Evolutionary conservation across 2,329 filamentous ascomycete genomes (phyloP).

Genomic region (Stenocarpella maydis): DNA sequence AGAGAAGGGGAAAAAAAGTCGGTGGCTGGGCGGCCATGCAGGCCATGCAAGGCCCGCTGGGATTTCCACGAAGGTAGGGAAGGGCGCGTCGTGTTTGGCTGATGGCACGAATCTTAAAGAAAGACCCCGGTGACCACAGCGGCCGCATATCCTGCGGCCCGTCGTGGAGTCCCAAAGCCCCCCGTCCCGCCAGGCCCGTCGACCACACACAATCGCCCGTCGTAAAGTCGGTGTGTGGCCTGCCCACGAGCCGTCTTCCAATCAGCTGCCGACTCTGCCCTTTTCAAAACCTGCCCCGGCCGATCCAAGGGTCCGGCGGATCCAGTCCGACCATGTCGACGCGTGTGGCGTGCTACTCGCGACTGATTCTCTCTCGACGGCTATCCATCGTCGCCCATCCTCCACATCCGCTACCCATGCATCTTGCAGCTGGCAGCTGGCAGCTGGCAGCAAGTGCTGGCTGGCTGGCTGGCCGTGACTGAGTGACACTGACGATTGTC

Average conservation of each 20-base stretch:
- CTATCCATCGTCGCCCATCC: slow-evolving; percentile 1
- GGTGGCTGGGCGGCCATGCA: slow-evolving; percentile 36
- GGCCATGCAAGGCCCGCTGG: slow-evolving; percentile 34
- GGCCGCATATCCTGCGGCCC: slow-evolving; percentile 36
- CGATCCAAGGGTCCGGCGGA: slow-evolving; percentile 26
- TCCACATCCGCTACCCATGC: slow-evolving; percentile 9
- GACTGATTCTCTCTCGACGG: not conserved
- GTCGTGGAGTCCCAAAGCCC: slow-evolving; percentile 36
- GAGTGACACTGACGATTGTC: too few relatives aligned
- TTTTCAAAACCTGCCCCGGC: slow-evolving; percentile 14
- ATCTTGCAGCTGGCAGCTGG: not conserved
- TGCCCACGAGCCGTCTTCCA: slow-evolving; percentile 26
- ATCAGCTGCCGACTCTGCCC: slow-evolving; percentile 27
- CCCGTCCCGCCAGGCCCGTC: slow-evolving; percentile 24
- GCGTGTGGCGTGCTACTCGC: slow-evolving; percentile 34
- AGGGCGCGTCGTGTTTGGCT: slow-evolving; percentile 33
- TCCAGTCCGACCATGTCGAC: slow-evolving; percentile 29
- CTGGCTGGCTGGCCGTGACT: not conserved
- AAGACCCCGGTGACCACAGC: slow-evolving; percentile 28
- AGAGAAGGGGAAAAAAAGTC: slow-evolving; percentile 22
- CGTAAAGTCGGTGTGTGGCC: slow-evolving; percentile 37
- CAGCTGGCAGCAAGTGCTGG: slow-evolving; percentile 9
- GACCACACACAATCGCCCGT: slow-evolving; percentile 32
- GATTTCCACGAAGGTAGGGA: slow-evolving; percentile 15
- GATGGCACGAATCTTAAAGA: slow-evolving; percentile 26